A percentile compares a stretch with the other conserved stretches of the same genome.
Conservation (phyloP, 768 basidiomycete species). For the Leucosporidium yakuticum region DNA sequence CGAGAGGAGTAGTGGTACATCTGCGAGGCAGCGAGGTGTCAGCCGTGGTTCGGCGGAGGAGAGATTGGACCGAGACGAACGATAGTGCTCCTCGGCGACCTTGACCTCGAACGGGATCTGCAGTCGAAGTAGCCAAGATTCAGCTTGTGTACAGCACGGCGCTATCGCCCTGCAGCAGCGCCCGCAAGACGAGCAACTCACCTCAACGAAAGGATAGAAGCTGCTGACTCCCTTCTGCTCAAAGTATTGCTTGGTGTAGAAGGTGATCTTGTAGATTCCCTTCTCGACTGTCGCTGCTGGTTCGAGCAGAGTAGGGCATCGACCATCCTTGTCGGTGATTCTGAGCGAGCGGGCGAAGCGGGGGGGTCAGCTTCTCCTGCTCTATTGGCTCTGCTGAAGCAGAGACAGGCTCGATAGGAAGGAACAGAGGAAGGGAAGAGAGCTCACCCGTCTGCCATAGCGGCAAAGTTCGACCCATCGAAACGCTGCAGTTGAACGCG, state of each 20-base stretch:
- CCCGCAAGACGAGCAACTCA: constrained; percentile 4
- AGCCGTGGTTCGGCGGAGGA: neutral
- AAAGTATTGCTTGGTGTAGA: constrained; percentile 39
- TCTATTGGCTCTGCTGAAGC: neutral
- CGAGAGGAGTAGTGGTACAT: constrained; percentile 40
- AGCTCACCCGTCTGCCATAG: constrained; percentile 37
- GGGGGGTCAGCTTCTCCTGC: neutral
- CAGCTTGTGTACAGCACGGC: too few species aligned
- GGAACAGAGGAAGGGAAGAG: neutral
- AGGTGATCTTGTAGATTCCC: constrained; percentile 41
- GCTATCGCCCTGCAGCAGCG: neutral
- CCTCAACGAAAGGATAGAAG: constrained; percentile 42
- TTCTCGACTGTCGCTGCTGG: constrained; percentile 22
- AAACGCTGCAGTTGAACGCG: constrained; percentile 39
- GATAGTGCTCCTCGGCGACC: constrained; percentile 39
- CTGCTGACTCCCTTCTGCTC: constrained; percentile 21
- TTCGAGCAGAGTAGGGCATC: constrained; percentile 34
- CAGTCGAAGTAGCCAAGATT: neutral
- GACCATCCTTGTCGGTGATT: constrained; percentile 39
- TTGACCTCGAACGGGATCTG: constrained; percentile 42
- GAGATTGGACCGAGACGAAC: constrained; percentile 9
- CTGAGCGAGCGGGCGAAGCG: constrained; percentile 16
- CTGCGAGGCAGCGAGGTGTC: neutral
- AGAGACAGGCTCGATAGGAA: neutral
- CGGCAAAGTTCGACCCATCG: constrained; percentile 35